Percentiles rank a stretch among this genome's conserved stretches.
Conservation (phyloP, 2,329 filamentous ascomycete species). For the Penicillium sp. region DNA sequence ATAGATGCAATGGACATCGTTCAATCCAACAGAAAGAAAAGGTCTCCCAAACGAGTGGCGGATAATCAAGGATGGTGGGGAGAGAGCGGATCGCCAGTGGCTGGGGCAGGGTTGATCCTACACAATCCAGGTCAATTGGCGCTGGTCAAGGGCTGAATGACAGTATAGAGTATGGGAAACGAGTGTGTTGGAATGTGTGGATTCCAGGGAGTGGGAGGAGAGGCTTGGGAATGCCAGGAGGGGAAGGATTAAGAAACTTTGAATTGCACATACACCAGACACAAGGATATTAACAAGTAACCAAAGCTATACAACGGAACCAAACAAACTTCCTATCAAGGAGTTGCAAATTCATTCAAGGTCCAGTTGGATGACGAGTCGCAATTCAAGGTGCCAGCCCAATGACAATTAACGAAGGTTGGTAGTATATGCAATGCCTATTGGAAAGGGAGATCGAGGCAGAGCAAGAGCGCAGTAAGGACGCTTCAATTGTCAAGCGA, state of each 20-base stretch:
- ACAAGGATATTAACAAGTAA: slow-evolving; percentile 14
- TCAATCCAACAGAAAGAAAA: slow-evolving; percentile 7
- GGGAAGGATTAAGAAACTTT: slow-evolving; percentile 17
- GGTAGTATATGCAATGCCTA: slow-evolving; percentile 14
- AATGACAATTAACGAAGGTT: slow-evolving; percentile 12
- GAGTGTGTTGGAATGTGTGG: slow-evolving; percentile 28
- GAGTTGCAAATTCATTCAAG: slow-evolving; percentile 17
- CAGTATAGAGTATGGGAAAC: slow-evolving; percentile 15
- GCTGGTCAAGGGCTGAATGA: slow-evolving; percentile 14
- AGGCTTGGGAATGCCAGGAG: slow-evolving; percentile 32
- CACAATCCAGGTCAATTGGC: slow-evolving; percentile 25
- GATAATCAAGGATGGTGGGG: slow-evolving; percentile 13
- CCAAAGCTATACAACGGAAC: slow-evolving; percentile 25
- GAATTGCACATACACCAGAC: slow-evolving; percentile 17
- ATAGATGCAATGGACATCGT: slow-evolving; percentile 31
- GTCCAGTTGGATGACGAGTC: slow-evolving; percentile 14
- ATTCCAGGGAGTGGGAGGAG: slow-evolving; percentile 14
- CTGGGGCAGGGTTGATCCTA: slow-evolving; percentile 21
- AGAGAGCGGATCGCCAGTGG: slow-evolving; percentile 19
- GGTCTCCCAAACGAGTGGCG: slow-evolving; percentile 8
- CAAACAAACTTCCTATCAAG: slow-evolving; percentile 18
- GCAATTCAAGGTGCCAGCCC: slow-evolving; percentile 8
- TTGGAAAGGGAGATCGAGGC: slow-evolving; percentile 7
- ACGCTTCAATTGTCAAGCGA: slow-evolving; percentile 7
- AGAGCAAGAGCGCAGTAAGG: slow-evolving; percentile 25